phyloP scores from a whole-genome alignment of 169 alveolate genomes.

The Amoebophrya sp. region DNA sequence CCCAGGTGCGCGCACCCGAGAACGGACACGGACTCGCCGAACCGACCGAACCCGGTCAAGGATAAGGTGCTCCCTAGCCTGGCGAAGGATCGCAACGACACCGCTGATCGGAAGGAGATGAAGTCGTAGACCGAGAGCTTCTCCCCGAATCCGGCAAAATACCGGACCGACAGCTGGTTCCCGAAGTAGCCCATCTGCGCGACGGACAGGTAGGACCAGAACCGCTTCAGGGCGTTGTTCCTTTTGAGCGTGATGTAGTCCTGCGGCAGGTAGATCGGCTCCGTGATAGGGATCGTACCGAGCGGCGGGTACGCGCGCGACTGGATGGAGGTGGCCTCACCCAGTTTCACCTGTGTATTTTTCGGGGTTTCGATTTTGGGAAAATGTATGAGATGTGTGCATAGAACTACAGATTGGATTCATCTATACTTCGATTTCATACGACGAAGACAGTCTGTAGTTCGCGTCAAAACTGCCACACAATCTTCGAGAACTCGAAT shows the following conservation, averaged over 20 bases:
- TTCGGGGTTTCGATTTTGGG: no score
- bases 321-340: neutral
- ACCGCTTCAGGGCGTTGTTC: neutral
- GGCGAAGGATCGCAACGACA: neutral
- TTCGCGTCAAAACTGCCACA: no score
- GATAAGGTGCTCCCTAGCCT: neutral
- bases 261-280: neutral
- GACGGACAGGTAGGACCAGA: neutral
- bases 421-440: no score
- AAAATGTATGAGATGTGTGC: no score
- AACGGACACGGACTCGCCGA: neutral
- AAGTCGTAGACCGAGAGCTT: neutral
- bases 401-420: no score
- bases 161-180: neutral
- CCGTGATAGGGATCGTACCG: neutral
- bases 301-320: neutral
- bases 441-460: no score
- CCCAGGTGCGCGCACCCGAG: neutral
- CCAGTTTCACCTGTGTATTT: neutral
- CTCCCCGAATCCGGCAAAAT: neutral
- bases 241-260: neutral
- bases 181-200: neutral
- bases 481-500: no score
- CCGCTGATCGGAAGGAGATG: neutral
- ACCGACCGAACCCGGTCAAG: neutral